phyloP scores from a whole-genome alignment of 176 grass and related monocot species.

The Pontederia paniculata region DNA sequence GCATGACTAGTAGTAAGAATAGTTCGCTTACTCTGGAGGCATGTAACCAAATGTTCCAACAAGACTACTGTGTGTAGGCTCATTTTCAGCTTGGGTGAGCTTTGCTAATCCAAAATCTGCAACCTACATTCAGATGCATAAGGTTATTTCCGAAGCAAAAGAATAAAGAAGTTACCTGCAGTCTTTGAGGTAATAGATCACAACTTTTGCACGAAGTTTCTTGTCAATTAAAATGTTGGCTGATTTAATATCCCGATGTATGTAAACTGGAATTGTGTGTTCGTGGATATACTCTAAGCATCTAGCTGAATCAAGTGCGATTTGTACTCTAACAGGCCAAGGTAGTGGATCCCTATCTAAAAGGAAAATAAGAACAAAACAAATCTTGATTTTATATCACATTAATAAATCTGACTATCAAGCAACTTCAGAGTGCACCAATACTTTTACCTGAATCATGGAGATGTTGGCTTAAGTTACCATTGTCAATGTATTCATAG shows the following conservation, averaged over 20 bases:
- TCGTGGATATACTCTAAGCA: constrained; percentile 97
- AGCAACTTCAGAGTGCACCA: constrained; percentile 7
- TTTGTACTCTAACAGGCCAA: constrained; percentile 72
- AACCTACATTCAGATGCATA: constrained; percentile 35
- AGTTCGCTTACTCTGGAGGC: constrained; percentile 69
- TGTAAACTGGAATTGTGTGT: constrained; percentile 91
- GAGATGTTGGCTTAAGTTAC: constrained; percentile 24
- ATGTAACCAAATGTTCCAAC: constrained; percentile 99
- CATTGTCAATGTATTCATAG: constrained; percentile 30
- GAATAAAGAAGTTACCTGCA: constrained; percentile 2
- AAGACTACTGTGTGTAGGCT: constrained; percentile 51
- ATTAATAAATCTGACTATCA: too few relatives aligned
- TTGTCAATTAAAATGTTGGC: constrained; percentile 98
- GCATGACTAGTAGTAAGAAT: too few relatives aligned
- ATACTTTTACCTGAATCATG: constrained; percentile 16
- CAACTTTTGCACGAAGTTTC: constrained; percentile 73
- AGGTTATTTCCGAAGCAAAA: constrained; percentile 5
- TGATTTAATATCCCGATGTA: constrained; percentile 95
- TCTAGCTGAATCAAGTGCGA: constrained; percentile 93
- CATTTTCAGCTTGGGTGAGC: constrained; percentile 68
- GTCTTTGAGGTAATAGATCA: neutral
- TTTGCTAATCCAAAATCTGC: constrained; percentile 95
- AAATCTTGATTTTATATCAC: neutral
- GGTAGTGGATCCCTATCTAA: constrained; percentile 57
- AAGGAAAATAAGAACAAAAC: neutral